A percentile compares a stretch with the other conserved stretches of the same genome.
Conservation (phyloP, 306 rosid species). For the Rosa persica region DNA sequence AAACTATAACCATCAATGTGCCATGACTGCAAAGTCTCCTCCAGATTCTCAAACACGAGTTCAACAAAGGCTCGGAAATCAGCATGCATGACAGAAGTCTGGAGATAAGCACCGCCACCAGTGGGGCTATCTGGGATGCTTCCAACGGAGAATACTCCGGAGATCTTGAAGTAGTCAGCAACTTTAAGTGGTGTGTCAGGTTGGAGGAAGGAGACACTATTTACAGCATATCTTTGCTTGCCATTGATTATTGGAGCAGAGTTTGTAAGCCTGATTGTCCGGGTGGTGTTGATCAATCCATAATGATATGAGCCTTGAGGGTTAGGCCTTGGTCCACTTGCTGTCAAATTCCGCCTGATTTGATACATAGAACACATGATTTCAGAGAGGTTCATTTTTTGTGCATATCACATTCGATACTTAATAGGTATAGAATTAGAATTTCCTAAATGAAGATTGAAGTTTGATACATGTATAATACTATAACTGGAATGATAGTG, state of each 20-base stretch:
- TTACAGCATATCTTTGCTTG: conserved; percentile 80
- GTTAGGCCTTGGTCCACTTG: conserved; percentile 95
- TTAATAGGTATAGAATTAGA: not conserved
- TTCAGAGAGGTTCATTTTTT: not conserved
- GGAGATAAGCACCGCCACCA: conserved; percentile 60
- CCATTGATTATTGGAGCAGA: conserved; percentile 70
- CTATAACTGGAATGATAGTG: not conserved
- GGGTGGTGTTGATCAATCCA: conserved; percentile 71
- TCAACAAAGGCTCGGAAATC: conserved; percentile 65
- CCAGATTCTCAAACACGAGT: conserved; percentile 73
- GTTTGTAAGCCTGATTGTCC: conserved; percentile 62
- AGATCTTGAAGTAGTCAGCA: conserved; percentile 79
- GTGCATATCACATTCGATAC: not conserved
- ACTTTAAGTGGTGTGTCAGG: conserved; percentile 84
- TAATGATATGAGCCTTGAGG: conserved; percentile 94
- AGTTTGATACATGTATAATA: not conserved
- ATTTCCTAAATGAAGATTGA: not conserved
- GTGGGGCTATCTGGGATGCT: conserved; percentile 61
- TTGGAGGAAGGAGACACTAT: conserved; percentile 71
- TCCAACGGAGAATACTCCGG: conserved; percentile 65
- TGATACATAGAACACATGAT: conserved; percentile 5
- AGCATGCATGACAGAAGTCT: conserved; percentile 76
- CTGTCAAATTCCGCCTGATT: conserved; percentile 77
- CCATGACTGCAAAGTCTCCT: conserved; percentile 72
- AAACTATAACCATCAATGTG: conserved; percentile 75